Evolutionary conservation across 2,329 filamentous ascomycete genomes (phyloP), one percentile per base, ranked within the genome.

Genomic region (Chrysoporthe deuterocubensis): DNA sequence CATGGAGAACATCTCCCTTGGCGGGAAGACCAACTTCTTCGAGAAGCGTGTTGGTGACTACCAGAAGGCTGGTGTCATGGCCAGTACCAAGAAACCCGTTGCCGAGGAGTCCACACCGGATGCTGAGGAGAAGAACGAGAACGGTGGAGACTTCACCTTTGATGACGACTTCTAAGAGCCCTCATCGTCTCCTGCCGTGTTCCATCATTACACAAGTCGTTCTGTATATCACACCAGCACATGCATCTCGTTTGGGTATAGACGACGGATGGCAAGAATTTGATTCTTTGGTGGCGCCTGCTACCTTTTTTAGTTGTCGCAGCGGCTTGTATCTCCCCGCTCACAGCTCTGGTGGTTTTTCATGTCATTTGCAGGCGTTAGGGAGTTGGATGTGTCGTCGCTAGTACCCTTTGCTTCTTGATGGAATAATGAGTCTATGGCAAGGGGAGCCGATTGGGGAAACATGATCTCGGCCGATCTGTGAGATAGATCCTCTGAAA

Each of bases 11-110:
- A 99, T 99, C 82, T 98, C 96, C 32, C 88, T 99, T 13, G 93
- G 94, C 64, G 96, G 96, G 82, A 99, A 99, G 92, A 99, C 96
- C 80, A 99, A 99, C 90, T 99, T 99, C 89, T 99, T 99, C 80
- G 96, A 99, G 91, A 99, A 99, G 92, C 93, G 96, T 75, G 96
- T 99, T 67, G 96, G 91, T 80, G 96, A 99, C 78, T 99, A 99
- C 89, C 96, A 99, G 84, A 99, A 99, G 88, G 94, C 96, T 48
- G 96, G 96, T 85, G 95, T 99, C 81, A 97, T 99, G 93, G 91
- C 91, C 76, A 94, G 92, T 83, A 92, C 90, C 75, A 94, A 94
- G 85, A 90, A 91, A 79, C 79, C 83, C n/a, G 74, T 77, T 66
- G 65, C 76, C 71, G 83, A 86, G 26, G 80, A 84, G 11, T 80